phyloP scores from a whole-genome alignment of 164 flowering plant species.

The grape (Vitis vinifera) region DNA sequence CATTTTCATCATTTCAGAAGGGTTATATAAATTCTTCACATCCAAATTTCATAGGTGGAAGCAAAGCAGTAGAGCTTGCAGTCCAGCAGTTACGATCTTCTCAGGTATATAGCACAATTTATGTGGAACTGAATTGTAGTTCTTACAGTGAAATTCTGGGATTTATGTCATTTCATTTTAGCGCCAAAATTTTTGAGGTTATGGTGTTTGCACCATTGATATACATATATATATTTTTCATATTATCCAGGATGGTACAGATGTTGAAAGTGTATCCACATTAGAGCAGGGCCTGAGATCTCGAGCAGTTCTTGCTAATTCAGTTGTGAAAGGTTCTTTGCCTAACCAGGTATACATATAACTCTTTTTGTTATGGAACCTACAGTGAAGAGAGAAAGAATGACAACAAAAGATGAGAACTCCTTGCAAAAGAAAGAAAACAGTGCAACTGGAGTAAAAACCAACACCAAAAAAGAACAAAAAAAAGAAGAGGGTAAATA shows the following conservation, averaged over 20 bases:
- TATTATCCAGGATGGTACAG: conserved; percentile 20
- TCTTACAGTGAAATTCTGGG: neutral
- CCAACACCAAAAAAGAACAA: neutral
- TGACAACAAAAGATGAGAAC: neutral
- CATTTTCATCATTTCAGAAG: conserved; percentile 31
- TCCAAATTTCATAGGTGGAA: conserved; percentile 60
- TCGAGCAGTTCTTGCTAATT: conserved; percentile 16
- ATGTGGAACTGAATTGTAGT: neutral
- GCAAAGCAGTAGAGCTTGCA: conserved; percentile 53
- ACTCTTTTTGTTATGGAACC: neutral
- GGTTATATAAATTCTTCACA: conserved; percentile 57
- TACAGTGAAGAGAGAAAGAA: neutral
- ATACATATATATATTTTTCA: neutral
- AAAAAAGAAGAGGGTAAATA: neutral
- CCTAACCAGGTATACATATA: conserved; percentile 19
- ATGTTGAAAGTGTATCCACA: conserved; percentile 16
- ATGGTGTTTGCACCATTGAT: neutral
- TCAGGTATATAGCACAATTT: conserved; percentile 17
- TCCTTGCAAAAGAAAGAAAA: neutral
- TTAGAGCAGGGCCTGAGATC: conserved; percentile 21
- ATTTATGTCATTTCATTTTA: neutral
- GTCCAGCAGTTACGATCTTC: conserved; percentile 29
- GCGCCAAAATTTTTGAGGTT: neutral
- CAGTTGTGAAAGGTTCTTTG: conserved; percentile 18
- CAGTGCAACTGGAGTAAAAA: neutral